Percentiles rank a stretch among this genome's conserved stretches.
Conservation (phyloP, 805 yeast genomes). For the Grigorovia transvaalensis region DNA sequence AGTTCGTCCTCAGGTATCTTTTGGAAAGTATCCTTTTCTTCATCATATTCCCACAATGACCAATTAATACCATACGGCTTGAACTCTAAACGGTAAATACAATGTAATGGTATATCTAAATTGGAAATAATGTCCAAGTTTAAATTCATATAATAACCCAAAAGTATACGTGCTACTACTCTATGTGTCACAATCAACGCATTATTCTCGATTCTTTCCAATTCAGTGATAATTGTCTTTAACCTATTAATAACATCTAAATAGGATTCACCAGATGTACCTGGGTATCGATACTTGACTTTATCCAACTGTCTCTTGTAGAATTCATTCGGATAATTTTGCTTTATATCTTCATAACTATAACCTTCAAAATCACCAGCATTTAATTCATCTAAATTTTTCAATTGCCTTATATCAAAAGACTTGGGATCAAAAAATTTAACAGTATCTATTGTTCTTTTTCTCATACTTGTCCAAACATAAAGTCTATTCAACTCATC, state of each 20-base stretch:
- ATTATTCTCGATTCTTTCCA: slow-evolving; percentile 86
- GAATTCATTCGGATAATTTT: slow-evolving; percentile 65
- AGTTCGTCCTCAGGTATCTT: slow-evolving; percentile 41
- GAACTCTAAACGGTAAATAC: slow-evolving; percentile 80
- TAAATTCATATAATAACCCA: slow-evolving; percentile 83
- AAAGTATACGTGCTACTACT: slow-evolving; percentile 76
- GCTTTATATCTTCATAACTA: slow-evolving; percentile 81
- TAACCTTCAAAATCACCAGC: slow-evolving; percentile 89
- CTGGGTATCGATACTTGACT: slow-evolving; percentile 84
- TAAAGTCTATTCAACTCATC: slow-evolving; percentile 36
- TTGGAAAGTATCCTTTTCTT: slow-evolving; percentile 62
- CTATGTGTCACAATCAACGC: slow-evolving; percentile 77
- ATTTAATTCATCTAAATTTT: slow-evolving; percentile 88
- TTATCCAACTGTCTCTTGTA: slow-evolving; percentile 66
- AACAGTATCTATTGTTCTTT: slow-evolving; percentile 71
- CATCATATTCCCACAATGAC: slow-evolving; percentile 81
- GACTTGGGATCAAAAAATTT: slow-evolving; percentile 60
- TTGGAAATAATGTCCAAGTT: slow-evolving; percentile 74
- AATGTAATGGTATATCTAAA: slow-evolving; percentile 86
- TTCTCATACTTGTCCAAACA: slow-evolving; percentile 87
- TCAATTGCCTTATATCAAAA: slow-evolving; percentile 75
- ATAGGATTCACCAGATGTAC: slow-evolving; percentile 94
- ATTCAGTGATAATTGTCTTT: slow-evolving; percentile 82
- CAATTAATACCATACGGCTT: slow-evolving; percentile 95
- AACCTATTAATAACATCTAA: slow-evolving; percentile 86